Percentiles rank a stretch among this genome's conserved stretches.
phyloP scores from a whole-genome alignment of 2,329 filamentous ascomycete genomes.

The Diaporthe citrichinensis region DNA sequence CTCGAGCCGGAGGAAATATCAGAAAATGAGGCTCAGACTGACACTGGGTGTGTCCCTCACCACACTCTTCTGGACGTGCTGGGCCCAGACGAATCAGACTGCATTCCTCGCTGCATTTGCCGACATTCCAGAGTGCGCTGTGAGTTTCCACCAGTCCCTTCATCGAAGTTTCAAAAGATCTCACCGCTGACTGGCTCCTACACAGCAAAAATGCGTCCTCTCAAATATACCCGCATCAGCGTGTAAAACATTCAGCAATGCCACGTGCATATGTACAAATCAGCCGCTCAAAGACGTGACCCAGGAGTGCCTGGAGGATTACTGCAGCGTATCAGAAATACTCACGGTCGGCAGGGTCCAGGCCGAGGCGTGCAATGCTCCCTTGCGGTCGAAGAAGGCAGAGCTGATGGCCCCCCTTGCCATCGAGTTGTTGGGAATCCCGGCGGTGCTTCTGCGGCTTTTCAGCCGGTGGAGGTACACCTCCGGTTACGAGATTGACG shows the following conservation, averaged over 20 bases:
- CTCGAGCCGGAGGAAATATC: not conserved
- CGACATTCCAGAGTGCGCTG: constrained; percentile 26
- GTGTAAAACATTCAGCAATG: constrained; percentile 45
- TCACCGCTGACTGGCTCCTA: not conserved
- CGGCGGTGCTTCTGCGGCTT: constrained; percentile 54
- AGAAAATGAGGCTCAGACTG: constrained; percentile 2
- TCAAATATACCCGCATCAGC: constrained; percentile 45
- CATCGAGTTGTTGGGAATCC: constrained; percentile 53
- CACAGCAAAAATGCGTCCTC: constrained; percentile 46
- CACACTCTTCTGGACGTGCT: constrained; percentile 16
- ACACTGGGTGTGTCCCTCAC: constrained; percentile 4
- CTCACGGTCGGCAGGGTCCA: constrained; percentile 51
- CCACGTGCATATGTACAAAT: constrained; percentile 50
- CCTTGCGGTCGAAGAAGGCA: constrained; percentile 49
- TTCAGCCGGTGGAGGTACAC: constrained; percentile 53
- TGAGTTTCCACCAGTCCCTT: not conserved
- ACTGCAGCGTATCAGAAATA: constrained; percentile 48
- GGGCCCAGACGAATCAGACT: constrained; percentile 25
- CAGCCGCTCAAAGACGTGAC: constrained; percentile 42
- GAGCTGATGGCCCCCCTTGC: constrained; percentile 53
- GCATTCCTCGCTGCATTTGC: constrained; percentile 34
- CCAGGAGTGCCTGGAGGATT: constrained; percentile 45
- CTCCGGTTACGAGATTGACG: constrained; percentile 53
- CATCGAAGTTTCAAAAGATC: not conserved
- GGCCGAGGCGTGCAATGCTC: constrained; percentile 51